These are phyloP conservation scores for Solanum virginianum DNA, from an alignment of 257 asterid species.

Conservation along the genomic window DNA sequence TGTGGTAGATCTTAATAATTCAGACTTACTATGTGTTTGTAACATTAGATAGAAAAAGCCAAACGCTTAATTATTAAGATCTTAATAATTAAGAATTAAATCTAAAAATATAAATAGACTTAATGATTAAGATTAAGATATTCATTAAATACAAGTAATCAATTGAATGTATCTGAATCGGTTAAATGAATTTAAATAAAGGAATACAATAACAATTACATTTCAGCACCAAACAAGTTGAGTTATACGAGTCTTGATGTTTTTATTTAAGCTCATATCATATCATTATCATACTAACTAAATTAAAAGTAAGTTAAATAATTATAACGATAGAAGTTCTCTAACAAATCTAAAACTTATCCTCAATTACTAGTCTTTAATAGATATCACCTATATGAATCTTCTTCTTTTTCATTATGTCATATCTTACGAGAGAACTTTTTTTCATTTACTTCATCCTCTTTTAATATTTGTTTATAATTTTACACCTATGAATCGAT, in stretches of 20 bases:
- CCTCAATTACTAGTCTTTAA: no score
- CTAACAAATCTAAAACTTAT: no score
- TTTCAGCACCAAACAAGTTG: background rate
- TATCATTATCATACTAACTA: background rate
- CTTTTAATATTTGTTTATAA: no score
- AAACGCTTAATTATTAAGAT: background rate
- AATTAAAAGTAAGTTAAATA: background rate
- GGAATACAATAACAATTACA: background rate
- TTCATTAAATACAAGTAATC: background rate
- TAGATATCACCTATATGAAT: no score
- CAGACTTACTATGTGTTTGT: no score
- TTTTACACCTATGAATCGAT: no score
- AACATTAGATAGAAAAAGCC: background rate
- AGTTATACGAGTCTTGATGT: background rate
- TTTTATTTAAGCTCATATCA: background rate
- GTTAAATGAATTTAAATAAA: background rate
- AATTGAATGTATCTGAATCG: background rate
- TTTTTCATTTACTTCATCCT: no score
- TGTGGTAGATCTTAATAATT: no score
- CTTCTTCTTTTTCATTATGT: no score
- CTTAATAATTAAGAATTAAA: no score
- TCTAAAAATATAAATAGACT: background rate
- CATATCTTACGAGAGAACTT: no score
- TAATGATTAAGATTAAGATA: background rate
- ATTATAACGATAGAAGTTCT: no score